Evolutionary conservation across 345 rosid genomes (phyloP).

Genomic region (Laguncularia racemosa): DNA sequence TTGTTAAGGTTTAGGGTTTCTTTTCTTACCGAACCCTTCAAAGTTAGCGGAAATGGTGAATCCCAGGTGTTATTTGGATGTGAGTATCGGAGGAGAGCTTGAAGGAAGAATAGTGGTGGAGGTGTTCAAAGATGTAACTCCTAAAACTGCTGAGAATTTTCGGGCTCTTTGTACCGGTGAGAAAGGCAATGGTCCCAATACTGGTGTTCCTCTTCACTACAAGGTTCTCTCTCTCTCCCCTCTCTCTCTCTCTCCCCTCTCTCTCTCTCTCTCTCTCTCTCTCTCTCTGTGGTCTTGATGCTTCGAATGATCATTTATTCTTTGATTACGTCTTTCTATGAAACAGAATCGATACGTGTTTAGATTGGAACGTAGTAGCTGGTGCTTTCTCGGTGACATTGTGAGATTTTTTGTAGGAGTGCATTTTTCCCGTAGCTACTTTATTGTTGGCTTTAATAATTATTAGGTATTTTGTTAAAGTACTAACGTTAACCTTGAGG

Average conservation of each 20-base stretch:
- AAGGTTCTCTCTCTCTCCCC: slow-evolving; percentile 32
- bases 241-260: neutral
- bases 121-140: slow-evolving; percentile 78
- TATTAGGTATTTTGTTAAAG: too few relatives aligned
- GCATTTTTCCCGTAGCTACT: too few relatives aligned
- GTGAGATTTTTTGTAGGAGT: too few relatives aligned
- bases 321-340: too few relatives aligned
- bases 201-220: slow-evolving; percentile 76
- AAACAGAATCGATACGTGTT: too few relatives aligned
- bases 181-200: slow-evolving; percentile 77
- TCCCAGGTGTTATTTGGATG: slow-evolving; percentile 73
- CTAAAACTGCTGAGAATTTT: slow-evolving; percentile 87
- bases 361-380: too few relatives aligned
- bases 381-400: too few relatives aligned
- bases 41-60: slow-evolving; percentile 33
- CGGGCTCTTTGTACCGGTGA: slow-evolving; percentile 92
- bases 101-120: slow-evolving; percentile 88
- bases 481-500: too few relatives aligned
- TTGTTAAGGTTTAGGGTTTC: too few relatives aligned
- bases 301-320: too few relatives aligned
- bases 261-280: neutral
- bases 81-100: slow-evolving; percentile 82
- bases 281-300: neutral
- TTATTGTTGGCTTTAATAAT: too few relatives aligned
- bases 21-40: too few relatives aligned